phyloP scores from a whole-genome alignment of 129 eudicot genomes.

The Logfia minima region DNA sequence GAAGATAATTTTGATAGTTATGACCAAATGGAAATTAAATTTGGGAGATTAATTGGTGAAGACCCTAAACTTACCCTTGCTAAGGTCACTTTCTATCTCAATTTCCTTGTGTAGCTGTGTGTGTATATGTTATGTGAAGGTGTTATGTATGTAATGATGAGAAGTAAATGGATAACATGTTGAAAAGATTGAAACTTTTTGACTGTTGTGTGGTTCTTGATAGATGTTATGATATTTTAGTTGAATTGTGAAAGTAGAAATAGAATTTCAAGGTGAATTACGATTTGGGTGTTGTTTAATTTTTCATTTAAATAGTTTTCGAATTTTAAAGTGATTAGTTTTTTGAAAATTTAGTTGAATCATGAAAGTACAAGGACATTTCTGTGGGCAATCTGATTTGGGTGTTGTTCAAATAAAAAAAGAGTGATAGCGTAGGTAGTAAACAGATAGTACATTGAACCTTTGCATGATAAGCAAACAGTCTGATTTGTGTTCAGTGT shows the following conservation, averaged over 20 bases:
- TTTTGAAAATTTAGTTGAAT: slow-evolving; percentile 5
- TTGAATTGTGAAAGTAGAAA: slow-evolving; percentile 16
- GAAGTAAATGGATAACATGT: neutral
- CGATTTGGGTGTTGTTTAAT: slow-evolving; percentile 4
- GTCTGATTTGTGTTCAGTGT: neutral
- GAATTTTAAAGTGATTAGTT: neutral
- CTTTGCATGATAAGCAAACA: neutral
- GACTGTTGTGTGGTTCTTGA: neutral
- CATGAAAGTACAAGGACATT: neutral
- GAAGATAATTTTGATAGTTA: slow-evolving; percentile 49
- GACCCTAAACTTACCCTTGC: slow-evolving; percentile 86
- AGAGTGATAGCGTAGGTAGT: neutral
- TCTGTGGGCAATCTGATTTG: slow-evolving; percentile 4
- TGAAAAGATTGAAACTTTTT: slow-evolving; percentile 12
- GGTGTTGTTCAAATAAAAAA: neutral
- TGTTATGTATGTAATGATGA: neutral
- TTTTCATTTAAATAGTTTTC: neutral
- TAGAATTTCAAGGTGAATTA: slow-evolving; percentile 1
- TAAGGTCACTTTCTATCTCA: slow-evolving; percentile 50
- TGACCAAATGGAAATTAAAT: slow-evolving; percentile 81
- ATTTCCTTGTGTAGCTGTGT: neutral
- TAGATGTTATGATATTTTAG: neutral
- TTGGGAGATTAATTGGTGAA: slow-evolving; percentile 76
- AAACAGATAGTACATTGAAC: neutral
- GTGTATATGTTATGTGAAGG: neutral